Evolutionary conservation across 2,329 filamentous ascomycete genomes (phyloP).

Genomic region (Fusarium graminum): DNA sequence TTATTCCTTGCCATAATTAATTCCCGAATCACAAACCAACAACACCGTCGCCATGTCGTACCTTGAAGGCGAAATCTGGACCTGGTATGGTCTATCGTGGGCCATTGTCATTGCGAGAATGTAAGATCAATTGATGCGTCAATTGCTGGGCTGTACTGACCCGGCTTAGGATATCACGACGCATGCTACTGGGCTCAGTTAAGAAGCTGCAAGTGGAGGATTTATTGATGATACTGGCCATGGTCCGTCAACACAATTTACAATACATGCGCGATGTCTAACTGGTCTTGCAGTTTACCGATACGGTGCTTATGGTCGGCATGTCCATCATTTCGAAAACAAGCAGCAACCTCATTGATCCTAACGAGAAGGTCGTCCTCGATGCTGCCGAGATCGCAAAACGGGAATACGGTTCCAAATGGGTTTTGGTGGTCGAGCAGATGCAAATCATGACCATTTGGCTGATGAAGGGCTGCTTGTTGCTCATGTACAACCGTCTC

Average conservation of each 20-base stretch:
- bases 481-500: slow-evolving; percentile 69
- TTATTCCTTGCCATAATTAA: not conserved
- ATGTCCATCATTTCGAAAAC: slow-evolving; percentile 68
- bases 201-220: slow-evolving; percentile 67
- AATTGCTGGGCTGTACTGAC: slow-evolving; percentile 2
- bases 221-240: slow-evolving; percentile 66
- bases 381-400: slow-evolving; percentile 59
- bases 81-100: slow-evolving; percentile 59
- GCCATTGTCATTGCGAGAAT: slow-evolving; percentile 56
- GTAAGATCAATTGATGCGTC: slow-evolving; percentile 50
- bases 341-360: slow-evolving; percentile 71
- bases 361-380: slow-evolving; percentile 58
- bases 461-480: slow-evolving; percentile 67
- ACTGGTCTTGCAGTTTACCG: slow-evolving; percentile 54
- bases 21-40: not conserved
- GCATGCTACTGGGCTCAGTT: slow-evolving; percentile 58
- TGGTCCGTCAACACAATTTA: slow-evolving; percentile 55
- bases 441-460: slow-evolving; percentile 71
- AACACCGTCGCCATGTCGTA: slow-evolving; percentile 47
- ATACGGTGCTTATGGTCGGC: slow-evolving; percentile 66
- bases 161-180: slow-evolving; percentile 54
- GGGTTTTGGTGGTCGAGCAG: slow-evolving; percentile 72
- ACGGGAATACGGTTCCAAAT: slow-evolving; percentile 68
- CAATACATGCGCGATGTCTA: not conserved
- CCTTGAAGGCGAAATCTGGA: slow-evolving; percentile 58